A percentile compares a stretch with the other conserved stretches of the same genome.
Evolutionary conservation across 176 grass and related monocot species (phyloP).

Genomic region (Themeda triandra): DNA sequence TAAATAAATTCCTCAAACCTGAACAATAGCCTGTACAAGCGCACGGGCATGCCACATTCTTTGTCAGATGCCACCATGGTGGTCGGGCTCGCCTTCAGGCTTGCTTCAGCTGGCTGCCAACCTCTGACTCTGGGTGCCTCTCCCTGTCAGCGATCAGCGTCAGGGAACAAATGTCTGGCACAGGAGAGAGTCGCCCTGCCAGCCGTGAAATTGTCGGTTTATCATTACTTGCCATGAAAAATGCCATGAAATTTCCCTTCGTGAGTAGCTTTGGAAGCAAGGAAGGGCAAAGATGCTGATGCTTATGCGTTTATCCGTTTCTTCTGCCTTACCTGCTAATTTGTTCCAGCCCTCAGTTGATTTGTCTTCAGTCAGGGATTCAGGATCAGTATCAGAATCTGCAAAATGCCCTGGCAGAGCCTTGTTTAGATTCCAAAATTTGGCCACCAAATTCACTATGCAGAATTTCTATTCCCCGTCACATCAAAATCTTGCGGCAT

Average conservation of each 20-base stretch:
- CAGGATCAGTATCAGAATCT: background rate
- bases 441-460: too few species aligned
- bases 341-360: background rate
- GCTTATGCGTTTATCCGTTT: background rate
- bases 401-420: too few species aligned
- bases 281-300: background rate
- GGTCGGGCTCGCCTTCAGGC: background rate
- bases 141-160: background rate
- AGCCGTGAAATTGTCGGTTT: background rate
- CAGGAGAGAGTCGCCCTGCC: background rate
- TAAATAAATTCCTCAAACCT: background rate
- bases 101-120: background rate
- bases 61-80: background rate
- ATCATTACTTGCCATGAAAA: background rate
- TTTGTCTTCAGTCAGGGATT: background rate
- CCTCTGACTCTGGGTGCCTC: background rate
- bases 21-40: background rate
- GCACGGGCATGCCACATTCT: background rate
- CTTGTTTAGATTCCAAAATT: too few species aligned
- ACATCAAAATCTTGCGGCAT: too few species aligned
- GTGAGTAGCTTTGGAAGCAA: background rate
- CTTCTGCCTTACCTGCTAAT: background rate
- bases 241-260: background rate
- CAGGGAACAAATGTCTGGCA: background rate
- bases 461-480: too few species aligned